phyloP scores from a whole-genome alignment of 2,329 filamentous ascomycete species.

The Mariannaea elegans region DNA sequence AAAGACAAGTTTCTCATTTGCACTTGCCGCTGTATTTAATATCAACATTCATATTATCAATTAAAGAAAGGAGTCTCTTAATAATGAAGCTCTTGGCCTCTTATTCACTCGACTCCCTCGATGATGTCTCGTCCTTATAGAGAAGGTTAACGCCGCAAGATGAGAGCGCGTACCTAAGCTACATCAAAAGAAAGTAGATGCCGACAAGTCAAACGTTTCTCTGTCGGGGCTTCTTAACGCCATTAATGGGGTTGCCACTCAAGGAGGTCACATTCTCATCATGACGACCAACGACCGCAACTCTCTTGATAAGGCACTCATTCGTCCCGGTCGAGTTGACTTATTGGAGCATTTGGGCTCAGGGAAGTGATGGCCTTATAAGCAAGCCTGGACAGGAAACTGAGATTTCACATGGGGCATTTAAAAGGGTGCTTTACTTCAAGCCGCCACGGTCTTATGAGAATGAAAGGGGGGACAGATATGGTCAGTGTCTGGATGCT shows the following conservation, averaged over 20 bases:
- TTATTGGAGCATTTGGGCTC: too few species aligned
- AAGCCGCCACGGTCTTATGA: too few species aligned
- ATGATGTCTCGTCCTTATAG: conserved; percentile 23
- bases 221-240: conserved; percentile 74
- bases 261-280: conserved; percentile 73
- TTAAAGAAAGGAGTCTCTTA: conserved; percentile 1
- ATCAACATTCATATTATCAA: conserved; percentile 30
- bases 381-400: too few species aligned
- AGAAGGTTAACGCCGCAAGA: conserved; percentile 26
- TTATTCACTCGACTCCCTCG: conserved; percentile 18
- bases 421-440: too few species aligned
- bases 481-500: too few species aligned
- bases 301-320: conserved; percentile 4
- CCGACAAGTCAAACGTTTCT: conserved; percentile 18
- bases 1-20: conserved; percentile 30
- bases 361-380: too few species aligned
- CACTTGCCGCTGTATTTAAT: conserved; percentile 18
- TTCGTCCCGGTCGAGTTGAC: conserved; percentile 6
- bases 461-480: too few species aligned
- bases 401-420: too few species aligned
- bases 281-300: conserved; percentile 71
- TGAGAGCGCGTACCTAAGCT: conserved; percentile 14
- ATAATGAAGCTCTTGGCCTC: conserved; percentile 21
- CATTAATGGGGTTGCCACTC: conserved; percentile 72
- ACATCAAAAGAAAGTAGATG: too few species aligned